Percentiles rank a stretch among this genome's conserved stretches.
Evolutionary conservation across 129 eudicot species (phyloP).

Genomic region (Flaveria sonorensis): DNA sequence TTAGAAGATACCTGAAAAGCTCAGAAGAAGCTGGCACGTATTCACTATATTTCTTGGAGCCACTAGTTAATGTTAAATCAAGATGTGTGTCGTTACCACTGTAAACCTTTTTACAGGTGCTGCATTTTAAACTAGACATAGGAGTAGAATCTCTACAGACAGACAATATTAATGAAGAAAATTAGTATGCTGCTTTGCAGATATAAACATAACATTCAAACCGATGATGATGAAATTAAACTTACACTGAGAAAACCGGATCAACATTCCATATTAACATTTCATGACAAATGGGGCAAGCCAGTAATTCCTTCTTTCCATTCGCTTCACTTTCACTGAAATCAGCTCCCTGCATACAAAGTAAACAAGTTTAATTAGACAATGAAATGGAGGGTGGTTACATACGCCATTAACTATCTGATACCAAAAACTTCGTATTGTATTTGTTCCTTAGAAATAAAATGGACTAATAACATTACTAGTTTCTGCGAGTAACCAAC

Average conservation of each 20-base stretch:
- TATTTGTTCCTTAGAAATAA: too few relatives aligned
- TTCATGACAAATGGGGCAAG: conserved; percentile 82
- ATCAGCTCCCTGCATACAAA: conserved; percentile 41
- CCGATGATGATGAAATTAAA: background rate
- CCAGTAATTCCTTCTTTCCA: conserved; percentile 43
- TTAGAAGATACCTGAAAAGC: conserved; percentile 65
- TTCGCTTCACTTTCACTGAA: conserved; percentile 34
- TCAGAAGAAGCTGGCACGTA: conserved; percentile 72
- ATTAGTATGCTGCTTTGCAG: background rate
- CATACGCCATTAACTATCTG: too few relatives aligned
- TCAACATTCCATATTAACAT: conserved; percentile 51
- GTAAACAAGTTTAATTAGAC: background rate
- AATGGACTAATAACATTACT: too few relatives aligned
- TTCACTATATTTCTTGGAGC: conserved; percentile 65
- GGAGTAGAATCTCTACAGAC: conserved; percentile 54
- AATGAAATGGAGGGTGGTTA: too few relatives aligned
- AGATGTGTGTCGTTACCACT: conserved; percentile 62
- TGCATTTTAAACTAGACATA: conserved; percentile 53
- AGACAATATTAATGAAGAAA: background rate
- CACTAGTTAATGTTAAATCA: conserved; percentile 72
- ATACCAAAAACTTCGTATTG: background rate
- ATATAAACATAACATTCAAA: background rate
- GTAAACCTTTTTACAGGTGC: conserved; percentile 66
- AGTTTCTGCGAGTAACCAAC: too few relatives aligned
- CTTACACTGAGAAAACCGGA: conserved; percentile 66